phyloP scores from a whole-genome alignment of 208 protist species.

The Leishmania guyanensis region DNA sequence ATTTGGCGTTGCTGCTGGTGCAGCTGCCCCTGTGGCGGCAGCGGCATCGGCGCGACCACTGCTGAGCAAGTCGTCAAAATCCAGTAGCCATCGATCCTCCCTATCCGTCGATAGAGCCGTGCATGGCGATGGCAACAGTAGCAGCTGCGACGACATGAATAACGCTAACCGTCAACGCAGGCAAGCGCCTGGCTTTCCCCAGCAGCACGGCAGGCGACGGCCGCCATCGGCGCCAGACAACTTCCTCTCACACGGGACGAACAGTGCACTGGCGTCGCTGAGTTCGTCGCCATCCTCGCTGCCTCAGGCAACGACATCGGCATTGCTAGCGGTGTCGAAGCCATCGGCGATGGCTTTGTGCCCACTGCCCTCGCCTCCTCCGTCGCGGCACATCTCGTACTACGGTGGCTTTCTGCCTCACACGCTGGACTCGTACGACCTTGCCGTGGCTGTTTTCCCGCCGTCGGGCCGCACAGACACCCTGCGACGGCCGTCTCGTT shows the following conservation, averaged over 20 bases:
- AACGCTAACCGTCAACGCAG: neutral
- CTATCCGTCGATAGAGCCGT: neutral
- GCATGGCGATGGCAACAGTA: too few species aligned
- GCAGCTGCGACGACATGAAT: neutral
- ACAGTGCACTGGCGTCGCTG: neutral
- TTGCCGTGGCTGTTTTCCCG: neutral
- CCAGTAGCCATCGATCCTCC: too few species aligned
- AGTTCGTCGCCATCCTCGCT: neutral
- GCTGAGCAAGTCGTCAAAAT: neutral
- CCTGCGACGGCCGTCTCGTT: neutral
- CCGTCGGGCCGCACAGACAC: neutral
- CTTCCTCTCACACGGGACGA: neutral
- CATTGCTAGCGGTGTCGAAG: neutral
- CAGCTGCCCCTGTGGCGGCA: neutral
- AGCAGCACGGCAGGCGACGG: neutral
- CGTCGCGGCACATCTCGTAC: conserved; percentile 22
- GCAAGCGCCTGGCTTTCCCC: neutral
- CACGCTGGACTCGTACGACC: conserved; percentile 16
- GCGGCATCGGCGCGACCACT: neutral
- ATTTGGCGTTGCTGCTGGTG: neutral
- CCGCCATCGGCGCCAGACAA: neutral
- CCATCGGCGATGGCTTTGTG: neutral
- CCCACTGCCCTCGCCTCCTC: neutral
- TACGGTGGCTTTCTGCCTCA: conserved; percentile 30
- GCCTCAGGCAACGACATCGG: neutral